phyloP scores from a whole-genome alignment of 345 rosid genomes.

The Chamaenerion angustifolium region DNA sequence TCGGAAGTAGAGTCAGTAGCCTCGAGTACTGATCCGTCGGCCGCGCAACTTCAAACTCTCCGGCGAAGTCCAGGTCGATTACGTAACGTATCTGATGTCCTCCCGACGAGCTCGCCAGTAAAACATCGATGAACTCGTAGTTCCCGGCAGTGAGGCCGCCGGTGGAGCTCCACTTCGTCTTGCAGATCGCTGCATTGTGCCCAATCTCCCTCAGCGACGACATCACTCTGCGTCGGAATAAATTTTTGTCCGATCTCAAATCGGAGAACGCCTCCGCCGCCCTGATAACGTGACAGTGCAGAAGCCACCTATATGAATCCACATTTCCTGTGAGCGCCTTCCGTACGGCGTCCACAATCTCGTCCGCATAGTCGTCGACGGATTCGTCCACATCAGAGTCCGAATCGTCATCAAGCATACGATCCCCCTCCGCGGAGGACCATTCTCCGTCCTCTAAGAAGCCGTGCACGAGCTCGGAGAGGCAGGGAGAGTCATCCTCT shows the following conservation, averaged over 20 bases:
- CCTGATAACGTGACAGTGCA: conserved; percentile 25
- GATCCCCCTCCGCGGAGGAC: neutral
- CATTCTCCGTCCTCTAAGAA: conserved; percentile 48
- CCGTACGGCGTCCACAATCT: conserved; percentile 16
- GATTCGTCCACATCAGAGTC: conserved; percentile 32
- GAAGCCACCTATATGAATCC: conserved; percentile 33
- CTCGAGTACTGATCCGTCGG: conserved; percentile 48
- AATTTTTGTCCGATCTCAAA: conserved; percentile 15
- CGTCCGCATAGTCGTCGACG: conserved; percentile 16
- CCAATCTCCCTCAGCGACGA: conserved; percentile 43
- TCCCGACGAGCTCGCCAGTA: conserved; percentile 11
- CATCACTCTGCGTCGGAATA: conserved; percentile 51
- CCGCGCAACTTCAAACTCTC: conserved; percentile 75
- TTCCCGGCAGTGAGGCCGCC: conserved; percentile 45
- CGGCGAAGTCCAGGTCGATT: conserved; percentile 61
- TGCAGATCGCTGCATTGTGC: conserved; percentile 82
- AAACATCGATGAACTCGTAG: conserved; percentile 79
- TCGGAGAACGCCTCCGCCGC: conserved; percentile 35
- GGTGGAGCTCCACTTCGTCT: conserved; percentile 64
- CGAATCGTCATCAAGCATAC: conserved; percentile 16
- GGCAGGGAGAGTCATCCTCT: conserved; percentile 46
- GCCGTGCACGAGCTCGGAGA: conserved; percentile 63
- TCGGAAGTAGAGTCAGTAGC: conserved; percentile 33
- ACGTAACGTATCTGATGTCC: conserved; percentile 30
- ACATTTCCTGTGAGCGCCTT: conserved; percentile 1